A percentile compares a stretch with the other conserved stretches of the same genome.
Evolutionary conservation across 345 rosid species (phyloP).

Genomic region (Acer negundo): DNA sequence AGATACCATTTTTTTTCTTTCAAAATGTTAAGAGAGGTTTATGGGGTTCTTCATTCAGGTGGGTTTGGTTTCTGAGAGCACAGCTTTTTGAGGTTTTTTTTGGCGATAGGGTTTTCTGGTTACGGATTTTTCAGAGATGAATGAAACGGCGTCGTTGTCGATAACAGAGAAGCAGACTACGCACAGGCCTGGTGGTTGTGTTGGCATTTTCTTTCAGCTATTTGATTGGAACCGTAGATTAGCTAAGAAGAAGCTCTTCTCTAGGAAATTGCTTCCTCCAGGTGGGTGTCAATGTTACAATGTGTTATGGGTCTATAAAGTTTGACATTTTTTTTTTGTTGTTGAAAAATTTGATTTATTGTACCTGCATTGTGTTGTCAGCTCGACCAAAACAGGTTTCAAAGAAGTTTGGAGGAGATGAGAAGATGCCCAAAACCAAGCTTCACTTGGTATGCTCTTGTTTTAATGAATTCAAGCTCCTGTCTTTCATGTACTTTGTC

Average conservation of each 20-base stretch:
- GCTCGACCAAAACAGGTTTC: conserved; percentile 59
- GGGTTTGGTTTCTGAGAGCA: conserved; percentile 4
- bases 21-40: conserved; percentile 2
- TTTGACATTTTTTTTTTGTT: conserved; percentile 14
- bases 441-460: conserved; percentile 55
- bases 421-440: conserved; percentile 83
- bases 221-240: conserved; percentile 87
- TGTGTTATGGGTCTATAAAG: no score
- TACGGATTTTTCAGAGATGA: conserved; percentile 39
- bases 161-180: conserved; percentile 62
- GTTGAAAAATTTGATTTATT: conserved; percentile 1
- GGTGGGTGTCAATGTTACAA: conserved; percentile 35
- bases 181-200: conserved; percentile 77
- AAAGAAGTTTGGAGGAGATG: conserved; percentile 72
- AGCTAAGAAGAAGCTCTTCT: conserved; percentile 81
- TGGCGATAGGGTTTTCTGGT: not conserved
- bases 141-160: conserved; percentile 53
- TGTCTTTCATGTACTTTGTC: not conserved
- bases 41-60: conserved; percentile 11
- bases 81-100: conserved; percentile 5
- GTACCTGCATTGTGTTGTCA: conserved; percentile 27
- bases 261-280: conserved; percentile 74
- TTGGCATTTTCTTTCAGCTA: conserved; percentile 87
- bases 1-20: not conserved
- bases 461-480: not conserved